Conservation (phyloP, 2,329 filamentous ascomycete species). For the Xylariaceae sp. region DNA sequence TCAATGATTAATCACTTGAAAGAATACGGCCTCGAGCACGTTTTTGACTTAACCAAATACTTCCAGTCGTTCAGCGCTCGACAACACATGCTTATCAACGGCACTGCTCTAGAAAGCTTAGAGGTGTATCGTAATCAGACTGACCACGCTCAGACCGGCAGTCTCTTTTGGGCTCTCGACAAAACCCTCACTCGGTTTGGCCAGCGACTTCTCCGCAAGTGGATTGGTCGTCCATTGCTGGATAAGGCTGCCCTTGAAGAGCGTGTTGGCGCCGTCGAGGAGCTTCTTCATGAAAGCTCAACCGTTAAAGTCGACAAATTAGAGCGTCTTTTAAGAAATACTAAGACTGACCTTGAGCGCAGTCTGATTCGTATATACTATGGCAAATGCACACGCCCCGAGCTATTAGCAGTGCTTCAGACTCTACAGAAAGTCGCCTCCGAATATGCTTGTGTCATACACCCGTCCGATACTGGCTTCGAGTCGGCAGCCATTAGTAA, state of each 20-base stretch:
- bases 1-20: conserved; percentile 92
- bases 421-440: conserved; percentile 74
- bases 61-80: conserved; percentile 92
- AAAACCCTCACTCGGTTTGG: conserved; percentile 88
- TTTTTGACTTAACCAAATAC: conserved; percentile 94
- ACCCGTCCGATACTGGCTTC: conserved; percentile 65
- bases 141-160: conserved; percentile 77
- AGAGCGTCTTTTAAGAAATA: conserved; percentile 62
- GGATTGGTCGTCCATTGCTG: conserved; percentile 86
- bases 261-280: conserved; percentile 77
- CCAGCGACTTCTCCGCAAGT: conserved; percentile 81
- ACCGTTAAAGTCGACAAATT: conserved; percentile 67
- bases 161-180: conserved; percentile 91
- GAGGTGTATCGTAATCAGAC: conserved; percentile 96
- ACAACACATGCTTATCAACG: conserved; percentile 93
- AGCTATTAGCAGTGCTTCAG: conserved; percentile 79
- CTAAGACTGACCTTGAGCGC: conserved; percentile 81
- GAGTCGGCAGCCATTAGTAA: conserved; percentile 61
- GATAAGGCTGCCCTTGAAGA: conserved; percentile 69
- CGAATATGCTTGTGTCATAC: conserved; percentile 65
- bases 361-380: conserved; percentile 95
- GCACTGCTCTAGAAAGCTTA: conserved; percentile 86
- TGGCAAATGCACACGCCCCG: conserved; percentile 85
- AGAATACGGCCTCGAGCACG: conserved; percentile 89
- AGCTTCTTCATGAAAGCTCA: conserved; percentile 66